Base-by-base conservation (phyloP, 768 basidiomycete genomes). In the Phanerochaete sordida region DNA sequence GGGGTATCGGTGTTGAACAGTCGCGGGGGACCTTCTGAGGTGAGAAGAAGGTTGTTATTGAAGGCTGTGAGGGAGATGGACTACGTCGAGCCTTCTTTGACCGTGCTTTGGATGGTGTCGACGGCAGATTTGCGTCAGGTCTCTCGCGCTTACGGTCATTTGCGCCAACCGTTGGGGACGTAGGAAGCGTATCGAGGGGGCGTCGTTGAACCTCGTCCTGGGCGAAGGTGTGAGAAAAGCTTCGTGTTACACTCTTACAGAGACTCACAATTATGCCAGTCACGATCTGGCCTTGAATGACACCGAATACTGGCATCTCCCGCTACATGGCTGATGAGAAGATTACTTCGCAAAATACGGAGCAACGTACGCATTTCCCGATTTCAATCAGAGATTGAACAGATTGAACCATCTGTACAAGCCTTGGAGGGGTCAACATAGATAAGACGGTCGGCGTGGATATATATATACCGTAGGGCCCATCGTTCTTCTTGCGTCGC, bases 301-400 rank as follows among this genome's bases (percentile, higher is more conserved):
- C 78, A 0, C 90, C 90, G 62, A 94, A 91, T 1, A 95, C 87
- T 3, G 91, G 91, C 55, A 95, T 78, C 73, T 96, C 94, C 8
- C 93, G 84, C 88, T 93, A 58, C 52, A 21, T 12, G n/a, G 27
- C 43, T 55, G 45, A 6, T 58, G 4, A 27, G 30, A 15, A n/a
- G n/a, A n/a, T n/a, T n/a, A n/a, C n/a, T n/a, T n/a, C n/a, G n/a
- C n/a, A n/a, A n/a, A n/a, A n/a, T n/a, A n/a, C n/a, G 66, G 56
- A 28, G 56, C 53, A 48, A 64, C 6, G 67, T 68, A 89, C 89
- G 58, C 82, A 84, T 58, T 77, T 74, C 0, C 84, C 84, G 23
- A 76, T 62, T 2, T 68, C 56, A 31, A 74, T 43, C 3, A 95
- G 74, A 11, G 80, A 79, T 51, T 79, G 75, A n/a, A 95, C 66